Evolutionary conservation across 441 rosid species (phyloP).

Genomic region (Gossypium laxum): DNA sequence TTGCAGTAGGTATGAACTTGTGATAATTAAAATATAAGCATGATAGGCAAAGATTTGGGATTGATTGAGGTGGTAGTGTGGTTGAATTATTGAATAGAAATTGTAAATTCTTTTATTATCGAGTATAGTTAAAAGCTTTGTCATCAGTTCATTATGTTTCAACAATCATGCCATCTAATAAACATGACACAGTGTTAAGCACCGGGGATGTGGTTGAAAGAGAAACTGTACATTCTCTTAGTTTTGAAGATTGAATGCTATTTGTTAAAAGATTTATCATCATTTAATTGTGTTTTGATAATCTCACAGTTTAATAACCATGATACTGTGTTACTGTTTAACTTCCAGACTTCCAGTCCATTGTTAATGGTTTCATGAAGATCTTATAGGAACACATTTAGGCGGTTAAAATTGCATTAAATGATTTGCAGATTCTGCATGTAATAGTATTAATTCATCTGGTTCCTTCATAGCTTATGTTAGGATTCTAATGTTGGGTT

Average conservation of each 20-base stretch:
- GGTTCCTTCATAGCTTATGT: background rate
- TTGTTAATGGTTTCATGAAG: conserved; percentile 6
- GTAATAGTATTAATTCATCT: background rate
- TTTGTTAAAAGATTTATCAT: background rate
- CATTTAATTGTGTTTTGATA: background rate
- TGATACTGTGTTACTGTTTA: background rate
- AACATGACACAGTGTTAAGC: background rate
- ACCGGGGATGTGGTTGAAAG: background rate
- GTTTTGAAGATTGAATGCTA: background rate
- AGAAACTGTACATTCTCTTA: background rate
- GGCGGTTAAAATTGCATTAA: background rate
- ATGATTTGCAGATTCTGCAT: background rate
- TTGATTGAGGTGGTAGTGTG: background rate
- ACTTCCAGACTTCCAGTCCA: background rate
- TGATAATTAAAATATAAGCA: background rate
- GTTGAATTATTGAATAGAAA: background rate
- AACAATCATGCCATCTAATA: background rate
- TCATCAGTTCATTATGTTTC: background rate
- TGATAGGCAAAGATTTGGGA: background rate
- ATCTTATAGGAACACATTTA: background rate
- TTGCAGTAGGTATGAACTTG: background rate
- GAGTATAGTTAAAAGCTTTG: background rate
- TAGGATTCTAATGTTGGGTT: conserved; percentile 16
- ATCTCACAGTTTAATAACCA: background rate
- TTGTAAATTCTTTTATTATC: background rate